phyloP scores from a whole-genome alignment of 2,329 filamentous ascomycete genomes.

The Diaporthe longicolla region DNA sequence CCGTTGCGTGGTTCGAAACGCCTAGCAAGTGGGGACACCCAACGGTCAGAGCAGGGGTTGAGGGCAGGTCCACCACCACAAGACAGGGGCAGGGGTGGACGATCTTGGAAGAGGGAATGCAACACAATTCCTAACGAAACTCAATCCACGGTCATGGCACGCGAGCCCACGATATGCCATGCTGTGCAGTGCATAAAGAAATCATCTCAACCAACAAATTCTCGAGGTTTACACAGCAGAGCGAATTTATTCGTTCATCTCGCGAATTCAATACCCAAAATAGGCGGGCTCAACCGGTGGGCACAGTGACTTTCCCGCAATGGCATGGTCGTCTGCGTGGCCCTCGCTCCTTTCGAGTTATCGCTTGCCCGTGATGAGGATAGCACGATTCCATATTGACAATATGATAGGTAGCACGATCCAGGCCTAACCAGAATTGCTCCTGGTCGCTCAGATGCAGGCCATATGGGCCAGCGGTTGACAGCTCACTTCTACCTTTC shows the following conservation, averaged over 20 bases:
- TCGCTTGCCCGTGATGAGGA: neutral
- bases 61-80: neutral
- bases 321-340: neutral
- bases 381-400: neutral
- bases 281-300: neutral
- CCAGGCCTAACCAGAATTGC: neutral
- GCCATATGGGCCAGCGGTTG: neutral
- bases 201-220: neutral
- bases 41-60: neutral
- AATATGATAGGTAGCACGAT: neutral
- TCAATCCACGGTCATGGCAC: neutral
- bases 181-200: neutral
- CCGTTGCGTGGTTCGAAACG: slow-evolving; percentile 20
- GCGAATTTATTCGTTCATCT: neutral
- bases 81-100: slow-evolving; percentile 23
- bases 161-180: slow-evolving; percentile 12
- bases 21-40: neutral
- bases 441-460: neutral
- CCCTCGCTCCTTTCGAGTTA: neutral
- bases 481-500: slow-evolving; percentile 4
- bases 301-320: neutral
- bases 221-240: neutral
- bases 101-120: neutral
- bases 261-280: neutral
- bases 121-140: neutral